Evolutionary conservation across 2,329 filamentous ascomycete species (phyloP), one percentile per base, ranked within the genome.

Genomic region (Annulohypoxylon truncatum): DNA sequence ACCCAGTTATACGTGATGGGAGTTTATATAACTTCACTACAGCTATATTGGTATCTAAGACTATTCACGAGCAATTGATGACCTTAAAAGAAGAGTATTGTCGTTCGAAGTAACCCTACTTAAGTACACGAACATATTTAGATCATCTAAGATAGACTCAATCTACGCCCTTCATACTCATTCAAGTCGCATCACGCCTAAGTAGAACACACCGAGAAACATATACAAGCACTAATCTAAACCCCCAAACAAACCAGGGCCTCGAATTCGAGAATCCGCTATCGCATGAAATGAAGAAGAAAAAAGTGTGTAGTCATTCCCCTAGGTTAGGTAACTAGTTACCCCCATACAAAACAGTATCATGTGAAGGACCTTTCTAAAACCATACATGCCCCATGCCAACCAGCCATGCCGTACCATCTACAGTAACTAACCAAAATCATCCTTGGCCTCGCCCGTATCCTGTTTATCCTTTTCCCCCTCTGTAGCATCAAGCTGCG

Each of bases 391-490:
- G 53, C 26, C 33, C 47, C 22, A 20, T 42, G 24, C 35, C 35
- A 15, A 38, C 50, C 33, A 38, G 10, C 44, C 56, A n/a, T 55
- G 12, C 54, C 31, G 12, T 47, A 31, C 52, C 12, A n/a, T 52
- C 46, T 62, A 51, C 55, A 35, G 61, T 72, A 73, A 44, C 60
- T 72, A 75, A 44, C 73, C 73, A 69, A 75, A 75, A 54, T 75
- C 73, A 13, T 76, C 71, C 15, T 72, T 68, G 1, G 66, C 66
- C 38, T 61, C 72, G 13, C 70, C 69, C 8, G 61, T 63, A 61
- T 72, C 72, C 54, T 69, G 64, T 35, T 68, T 69, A 20, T 66
- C 69, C 51, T 24, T 61, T 29, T 70, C 63, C 35, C 68, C 70
- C 35, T 71, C 68, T 8, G 44, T 52, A n/a, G 53, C 44, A 7